Percentiles rank a stretch among this genome's conserved stretches.
phyloP scores from a whole-genome alignment of 75 land plant genomes.

The Cryptomeria japonica region DNA sequence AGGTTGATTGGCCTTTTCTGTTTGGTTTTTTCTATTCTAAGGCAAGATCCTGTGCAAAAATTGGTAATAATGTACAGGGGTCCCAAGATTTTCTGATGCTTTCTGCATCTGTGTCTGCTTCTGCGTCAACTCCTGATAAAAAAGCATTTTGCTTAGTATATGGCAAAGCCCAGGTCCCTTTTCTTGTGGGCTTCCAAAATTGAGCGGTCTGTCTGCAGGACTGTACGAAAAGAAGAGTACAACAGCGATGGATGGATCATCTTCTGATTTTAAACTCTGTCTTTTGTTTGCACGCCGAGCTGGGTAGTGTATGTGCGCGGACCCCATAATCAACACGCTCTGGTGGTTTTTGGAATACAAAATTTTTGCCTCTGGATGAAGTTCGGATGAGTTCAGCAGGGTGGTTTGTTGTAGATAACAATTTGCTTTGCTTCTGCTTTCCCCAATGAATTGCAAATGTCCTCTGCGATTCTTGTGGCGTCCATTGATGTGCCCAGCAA shows the following conservation, averaged over 20 bases:
- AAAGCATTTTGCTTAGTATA: neutral
- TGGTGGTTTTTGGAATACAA: neutral
- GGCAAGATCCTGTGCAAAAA: neutral
- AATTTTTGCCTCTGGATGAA: neutral
- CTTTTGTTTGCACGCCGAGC: neutral
- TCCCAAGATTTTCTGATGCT: neutral
- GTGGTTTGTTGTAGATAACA: neutral
- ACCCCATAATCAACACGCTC: neutral
- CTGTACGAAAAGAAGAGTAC: neutral
- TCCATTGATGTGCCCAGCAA: conserved; percentile 56
- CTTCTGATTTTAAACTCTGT: neutral
- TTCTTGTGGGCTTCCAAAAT: neutral
- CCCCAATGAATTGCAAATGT: conserved; percentile 53
- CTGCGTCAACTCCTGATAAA: neutral
- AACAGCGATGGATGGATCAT: neutral
- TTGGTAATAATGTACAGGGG: conserved; percentile 4
- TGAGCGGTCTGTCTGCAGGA: neutral
- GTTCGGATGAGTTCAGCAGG: neutral
- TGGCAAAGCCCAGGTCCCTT: neutral
- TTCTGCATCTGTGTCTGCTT: no score
- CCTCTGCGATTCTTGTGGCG: conserved; percentile 45
- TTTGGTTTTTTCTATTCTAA: neutral
- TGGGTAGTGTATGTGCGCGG: neutral
- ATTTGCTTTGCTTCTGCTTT: conserved; percentile 19
- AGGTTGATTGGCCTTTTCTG: neutral